Conservation (phyloP, 306 rosid species). For the Alnus glutinosa region DNA sequence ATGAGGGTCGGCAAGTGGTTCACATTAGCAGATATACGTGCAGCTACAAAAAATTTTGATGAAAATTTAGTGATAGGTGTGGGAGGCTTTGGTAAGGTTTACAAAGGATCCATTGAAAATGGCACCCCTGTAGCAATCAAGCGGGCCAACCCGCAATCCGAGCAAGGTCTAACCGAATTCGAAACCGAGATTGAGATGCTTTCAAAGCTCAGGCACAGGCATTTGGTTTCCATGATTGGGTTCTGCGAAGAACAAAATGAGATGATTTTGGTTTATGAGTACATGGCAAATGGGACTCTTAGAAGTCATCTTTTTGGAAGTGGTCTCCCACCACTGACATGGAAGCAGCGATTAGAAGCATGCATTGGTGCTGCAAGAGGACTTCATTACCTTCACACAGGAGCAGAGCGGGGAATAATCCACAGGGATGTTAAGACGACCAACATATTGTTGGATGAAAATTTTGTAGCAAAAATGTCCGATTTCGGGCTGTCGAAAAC, state of each 20-base stretch:
- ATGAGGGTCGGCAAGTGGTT: constrained; percentile 69
- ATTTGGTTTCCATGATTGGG: constrained; percentile 89
- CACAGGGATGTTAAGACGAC: constrained; percentile 98
- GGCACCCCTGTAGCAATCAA: constrained; percentile 79
- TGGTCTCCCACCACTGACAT: constrained; percentile 67
- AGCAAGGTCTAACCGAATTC: constrained; percentile 88
- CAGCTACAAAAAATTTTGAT: constrained; percentile 76
- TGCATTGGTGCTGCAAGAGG: constrained; percentile 97
- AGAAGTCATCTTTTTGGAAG: constrained; percentile 92
- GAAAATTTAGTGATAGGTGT: constrained; percentile 84
- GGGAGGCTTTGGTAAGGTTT: constrained; percentile 98
- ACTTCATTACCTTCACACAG: constrained; percentile 94
- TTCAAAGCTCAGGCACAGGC: constrained; percentile 91
- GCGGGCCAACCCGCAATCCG: constrained; percentile 87
- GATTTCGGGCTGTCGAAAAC: constrained; percentile 92
- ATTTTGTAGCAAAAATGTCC: constrained; percentile 88
- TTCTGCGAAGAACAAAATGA: constrained; percentile 90
- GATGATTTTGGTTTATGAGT: constrained; percentile 95
- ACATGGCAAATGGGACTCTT: constrained; percentile 94
- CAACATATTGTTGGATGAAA: constrained; percentile 78
- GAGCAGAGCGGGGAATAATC: constrained; percentile 87
- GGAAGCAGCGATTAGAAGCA: constrained; percentile 87
- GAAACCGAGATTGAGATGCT: constrained; percentile 99
- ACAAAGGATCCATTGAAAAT: constrained; percentile 76
- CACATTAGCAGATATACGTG: constrained; percentile 62